Conservation (phyloP, 31 red algal species). For the Porphyra umbilicalis region DNA sequence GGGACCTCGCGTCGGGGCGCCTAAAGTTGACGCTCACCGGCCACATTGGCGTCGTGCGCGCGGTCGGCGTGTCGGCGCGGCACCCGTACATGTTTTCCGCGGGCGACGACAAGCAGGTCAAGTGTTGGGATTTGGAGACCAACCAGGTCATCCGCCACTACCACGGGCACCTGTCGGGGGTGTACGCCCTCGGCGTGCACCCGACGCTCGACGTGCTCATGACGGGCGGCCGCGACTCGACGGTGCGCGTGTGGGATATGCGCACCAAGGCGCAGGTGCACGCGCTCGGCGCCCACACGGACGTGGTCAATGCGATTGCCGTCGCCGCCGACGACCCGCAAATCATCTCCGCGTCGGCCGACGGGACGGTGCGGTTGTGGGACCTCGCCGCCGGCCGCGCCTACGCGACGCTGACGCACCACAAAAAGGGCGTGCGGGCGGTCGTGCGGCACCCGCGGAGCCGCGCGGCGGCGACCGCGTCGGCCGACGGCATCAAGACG, state of each 20-base stretch:
- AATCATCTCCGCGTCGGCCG: constrained; percentile 64
- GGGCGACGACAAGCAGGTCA: constrained; percentile 86
- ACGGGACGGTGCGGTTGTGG: constrained; percentile 77
- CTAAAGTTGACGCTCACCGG: constrained; percentile 85
- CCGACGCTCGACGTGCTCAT: constrained; percentile 77
- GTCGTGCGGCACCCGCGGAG: constrained; percentile 44
- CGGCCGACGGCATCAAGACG: constrained; percentile 73
- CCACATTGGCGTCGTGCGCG: constrained; percentile 77
- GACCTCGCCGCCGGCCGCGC: constrained; percentile 81
- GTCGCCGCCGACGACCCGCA: constrained; percentile 66
- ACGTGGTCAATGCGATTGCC: constrained; percentile 51
- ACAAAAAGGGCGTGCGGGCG: constrained; percentile 84
- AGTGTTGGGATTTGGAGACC: constrained; percentile 91
- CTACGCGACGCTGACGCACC: constrained; percentile 79
- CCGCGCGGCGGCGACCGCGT: constrained; percentile 64
- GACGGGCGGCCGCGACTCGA: constrained; percentile 74
- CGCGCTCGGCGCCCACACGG: constrained; percentile 57
- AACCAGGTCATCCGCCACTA: constrained; percentile 91
- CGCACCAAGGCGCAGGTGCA: constrained; percentile 67
- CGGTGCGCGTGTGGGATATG: constrained; percentile 86
- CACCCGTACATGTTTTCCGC: constrained; percentile 93
- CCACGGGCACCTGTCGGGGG: constrained; percentile 85
- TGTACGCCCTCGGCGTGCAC: constrained; percentile 69
- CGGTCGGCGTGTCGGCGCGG: constrained; percentile 46
- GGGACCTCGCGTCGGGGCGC: constrained; percentile 75